phyloP scores from a whole-genome alignment of 2,329 filamentous ascomycete genomes.

The Verticillium albo-atrum region DNA sequence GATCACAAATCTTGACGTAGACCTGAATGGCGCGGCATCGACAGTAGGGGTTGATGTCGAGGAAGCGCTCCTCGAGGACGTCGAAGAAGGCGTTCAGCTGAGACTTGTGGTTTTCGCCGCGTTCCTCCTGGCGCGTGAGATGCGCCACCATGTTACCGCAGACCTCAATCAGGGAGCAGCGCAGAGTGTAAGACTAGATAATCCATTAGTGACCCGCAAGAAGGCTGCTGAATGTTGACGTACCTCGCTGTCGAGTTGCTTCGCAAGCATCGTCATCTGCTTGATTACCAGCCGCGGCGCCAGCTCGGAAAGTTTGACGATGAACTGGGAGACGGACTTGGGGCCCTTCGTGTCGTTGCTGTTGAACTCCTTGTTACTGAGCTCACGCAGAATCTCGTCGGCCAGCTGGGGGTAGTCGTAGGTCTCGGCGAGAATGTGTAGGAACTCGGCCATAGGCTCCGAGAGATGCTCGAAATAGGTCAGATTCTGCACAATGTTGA shows the following conservation, averaged over 20 bases:
- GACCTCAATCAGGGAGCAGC: constrained; percentile 92
- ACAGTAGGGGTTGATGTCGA: constrained; percentile 96
- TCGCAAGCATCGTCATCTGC: constrained; percentile 92
- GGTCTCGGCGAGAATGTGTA: constrained; percentile 92
- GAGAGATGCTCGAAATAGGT: constrained; percentile 99
- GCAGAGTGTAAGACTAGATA: constrained; percentile 76
- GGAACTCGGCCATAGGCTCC: constrained; percentile 97
- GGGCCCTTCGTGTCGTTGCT: constrained; percentile 92
- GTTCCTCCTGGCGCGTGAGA: constrained; percentile 85
- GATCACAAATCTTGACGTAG: constrained; percentile 83
- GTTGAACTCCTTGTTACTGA: constrained; percentile 98
- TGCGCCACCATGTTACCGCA: constrained; percentile 93
- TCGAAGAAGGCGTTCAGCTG: constrained; percentile 98
- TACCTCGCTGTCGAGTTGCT: constrained; percentile 91
- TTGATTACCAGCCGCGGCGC: constrained; percentile 91
- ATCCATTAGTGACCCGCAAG: background rate
- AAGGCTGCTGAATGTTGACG: background rate
- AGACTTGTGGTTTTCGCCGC: constrained; percentile 86
- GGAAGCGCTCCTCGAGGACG: constrained; percentile 89
- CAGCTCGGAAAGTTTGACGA: constrained; percentile 88
- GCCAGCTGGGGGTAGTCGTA: constrained; percentile 96
- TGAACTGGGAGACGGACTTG: constrained; percentile 92
- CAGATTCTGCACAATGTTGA: constrained; percentile 93
- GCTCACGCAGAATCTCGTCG: constrained; percentile 87
- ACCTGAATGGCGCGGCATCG: constrained; percentile 89